These are phyloP conservation scores for Spergularia bocconei DNA, from an alignment of 148 eudicot species.

Conservation along the genomic window DNA sequence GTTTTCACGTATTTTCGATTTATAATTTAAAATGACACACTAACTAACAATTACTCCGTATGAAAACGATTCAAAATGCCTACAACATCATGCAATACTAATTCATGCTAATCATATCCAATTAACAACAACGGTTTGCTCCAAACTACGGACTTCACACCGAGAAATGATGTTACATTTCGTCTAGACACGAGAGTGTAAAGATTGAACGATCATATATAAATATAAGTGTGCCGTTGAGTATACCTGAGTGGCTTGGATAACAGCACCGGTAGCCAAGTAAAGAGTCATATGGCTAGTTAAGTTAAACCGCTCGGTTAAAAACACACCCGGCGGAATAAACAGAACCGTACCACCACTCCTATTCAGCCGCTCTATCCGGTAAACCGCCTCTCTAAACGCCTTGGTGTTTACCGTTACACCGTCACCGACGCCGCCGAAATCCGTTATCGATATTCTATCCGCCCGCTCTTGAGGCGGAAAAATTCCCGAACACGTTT, in stretches of 20 bases:
- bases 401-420: conserved; percentile 77
- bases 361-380: conserved; percentile 60
- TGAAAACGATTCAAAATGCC: too few species aligned
- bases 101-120: too few species aligned
- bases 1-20: too few species aligned
- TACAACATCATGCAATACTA: too few species aligned
- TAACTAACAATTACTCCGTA: too few species aligned
- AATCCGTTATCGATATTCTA: conserved; percentile 68
- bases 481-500: conserved; percentile 77
- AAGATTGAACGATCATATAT: background rate
- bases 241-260: conserved; percentile 83
- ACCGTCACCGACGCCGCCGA: conserved; percentile 88
- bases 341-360: conserved; percentile 79
- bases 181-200: too few species aligned
- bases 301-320: conserved; percentile 73
- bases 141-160: too few species aligned
- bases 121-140: too few species aligned
- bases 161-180: too few species aligned
- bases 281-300: conserved; percentile 92
- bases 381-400: conserved; percentile 61
- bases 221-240: background rate
- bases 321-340: conserved; percentile 74
- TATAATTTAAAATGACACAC: too few species aligned
- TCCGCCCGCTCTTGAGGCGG: conserved; percentile 61
- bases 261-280: conserved; percentile 79